phyloP scores from a whole-genome alignment of 2,329 filamentous ascomycete species.

The Aspergillus thermomutatus region DNA sequence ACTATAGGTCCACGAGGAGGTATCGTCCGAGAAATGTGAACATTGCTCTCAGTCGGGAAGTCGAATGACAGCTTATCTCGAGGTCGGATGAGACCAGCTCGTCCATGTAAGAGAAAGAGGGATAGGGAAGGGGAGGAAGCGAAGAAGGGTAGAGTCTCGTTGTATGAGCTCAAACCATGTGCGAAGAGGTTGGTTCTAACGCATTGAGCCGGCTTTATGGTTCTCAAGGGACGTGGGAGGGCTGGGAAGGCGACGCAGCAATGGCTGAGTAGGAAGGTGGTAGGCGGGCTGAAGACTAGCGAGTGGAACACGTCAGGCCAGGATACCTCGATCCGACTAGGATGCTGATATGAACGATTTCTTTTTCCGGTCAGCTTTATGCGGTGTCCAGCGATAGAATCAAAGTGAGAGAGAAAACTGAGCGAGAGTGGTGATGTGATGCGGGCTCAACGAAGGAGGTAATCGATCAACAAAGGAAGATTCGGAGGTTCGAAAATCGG shows the following conservation, averaged over 20 bases:
- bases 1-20: constrained; percentile 18
- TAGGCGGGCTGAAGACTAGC: constrained; percentile 5
- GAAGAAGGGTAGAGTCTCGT: background rate
- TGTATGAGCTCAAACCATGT: constrained; percentile 12
- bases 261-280: background rate
- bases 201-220: constrained; percentile 9
- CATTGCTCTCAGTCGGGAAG: constrained; percentile 26
- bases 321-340: background rate
- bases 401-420: background rate
- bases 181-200: constrained; percentile 1
- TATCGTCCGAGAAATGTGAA: constrained; percentile 21
- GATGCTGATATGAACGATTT: background rate
- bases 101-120: constrained; percentile 33
- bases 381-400: background rate
- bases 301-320: constrained; percentile 6
- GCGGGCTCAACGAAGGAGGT: constrained; percentile 11
- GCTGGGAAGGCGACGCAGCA: background rate
- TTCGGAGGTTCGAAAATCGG: constrained; percentile 14
- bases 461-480: constrained; percentile 17
- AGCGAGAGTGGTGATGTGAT: background rate
- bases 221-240: background rate
- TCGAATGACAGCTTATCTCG: constrained; percentile 16
- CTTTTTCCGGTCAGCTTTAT: background rate
- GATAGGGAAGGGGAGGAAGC: background rate
- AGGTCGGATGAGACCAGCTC: constrained; percentile 41